Base-by-base conservation (phyloP, 2,329 filamentous ascomycete species). In the Plectosphaerella sp. region DNA sequence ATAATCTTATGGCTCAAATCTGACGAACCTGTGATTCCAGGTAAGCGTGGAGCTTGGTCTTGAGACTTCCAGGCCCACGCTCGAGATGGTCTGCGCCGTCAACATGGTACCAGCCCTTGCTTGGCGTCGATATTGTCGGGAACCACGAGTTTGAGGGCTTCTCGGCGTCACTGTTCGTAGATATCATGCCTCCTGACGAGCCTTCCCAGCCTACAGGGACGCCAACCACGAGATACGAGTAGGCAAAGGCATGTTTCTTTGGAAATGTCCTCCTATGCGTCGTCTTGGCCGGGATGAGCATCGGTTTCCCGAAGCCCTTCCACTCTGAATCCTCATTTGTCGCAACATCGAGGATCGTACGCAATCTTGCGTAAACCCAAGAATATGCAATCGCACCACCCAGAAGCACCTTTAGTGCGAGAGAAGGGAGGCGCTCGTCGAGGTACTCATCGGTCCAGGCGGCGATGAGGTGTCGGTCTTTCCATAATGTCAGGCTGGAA, bases 161-260 rank as follows among this genome's bases (percentile, higher is more conserved):
- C 14, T 56, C 52, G 16, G 60, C 48, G 22, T 60, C 51, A 25
- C 72, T 71, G 7, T 68, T 67, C 2, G 84, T 41, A 33, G 47
- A 86, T 35, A 89, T 62, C 56, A 87, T 71, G 10, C 76, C 76
- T 45, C 76, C 78, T n/a, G 73, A 68, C 42, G 69, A 70, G 6
- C 83, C 85, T 48, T 71, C 70, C 65, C 80, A 84, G n/a, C 78
- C 78, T 22, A 91, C 75, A 0, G 87, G 87, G 41, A 88, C 74
- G 1, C 87, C 87, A 24, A 84, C 82, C 45, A 85, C 74, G 1
- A 91, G 76, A 64, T 91, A 90, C 0, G 85, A 84, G 62, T 90
- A 89, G 1, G 73, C 73, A 61, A 92, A 91, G 0, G 77, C 77
- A 62, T 91, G 84, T 53, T 78, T 81, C 61, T 82, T 76, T 0